Conservation (phyloP, 164 flowering plant genomes). For the grape (Vitis vinifera) region ASM3070453v1 NC_081819.1:12245001-12245500, state of each 20-base stretch:
- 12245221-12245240: too few relatives aligned
- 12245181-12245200: too few relatives aligned
- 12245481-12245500: conserved; percentile 44
- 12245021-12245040: conserved; percentile 11
- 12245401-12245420: conserved; percentile 46
- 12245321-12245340: neutral
- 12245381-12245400: conserved; percentile 34
- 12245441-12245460: conserved; percentile 46
- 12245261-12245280: conserved; percentile 42
- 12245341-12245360: conserved; percentile 27
- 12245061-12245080: conserved; percentile 46
- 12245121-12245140: conserved; percentile 32
- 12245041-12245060: conserved; percentile 36
- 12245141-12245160: conserved; percentile 21
- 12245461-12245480: conserved; percentile 50
- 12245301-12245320: conserved; percentile 14
- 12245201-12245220: too few relatives aligned
- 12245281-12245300: conserved; percentile 27
- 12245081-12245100: conserved; percentile 39
- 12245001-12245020: conserved; percentile 20
- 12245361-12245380: conserved; percentile 25
- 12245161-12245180: conserved; percentile 7
- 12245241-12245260: neutral
- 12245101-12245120: conserved; percentile 40
- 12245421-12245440: conserved; percentile 47